These are phyloP conservation scores for Phtheirospermum japonicum DNA, from an alignment of 257 asterid genomes.

Conservation along the genomic window DNA sequence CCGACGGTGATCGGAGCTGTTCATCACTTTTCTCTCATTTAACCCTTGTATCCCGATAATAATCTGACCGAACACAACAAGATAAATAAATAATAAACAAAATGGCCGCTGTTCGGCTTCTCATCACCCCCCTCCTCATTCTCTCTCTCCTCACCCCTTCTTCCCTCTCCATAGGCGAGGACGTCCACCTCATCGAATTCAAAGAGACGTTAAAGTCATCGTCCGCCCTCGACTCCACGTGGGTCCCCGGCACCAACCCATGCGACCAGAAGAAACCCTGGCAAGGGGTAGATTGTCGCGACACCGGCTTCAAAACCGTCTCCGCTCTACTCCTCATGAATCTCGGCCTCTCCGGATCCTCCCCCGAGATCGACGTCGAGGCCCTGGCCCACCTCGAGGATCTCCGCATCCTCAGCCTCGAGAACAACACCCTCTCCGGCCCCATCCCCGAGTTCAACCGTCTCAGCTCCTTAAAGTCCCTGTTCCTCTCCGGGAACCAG, in stretches of 20 bases:
- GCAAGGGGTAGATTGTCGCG: conserved; percentile 60
- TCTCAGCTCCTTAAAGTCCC: conserved; percentile 51
- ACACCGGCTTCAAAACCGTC: conserved; percentile 30
- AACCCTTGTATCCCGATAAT: background rate
- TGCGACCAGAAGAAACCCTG: conserved; percentile 47
- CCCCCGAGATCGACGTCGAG: conserved; percentile 39
- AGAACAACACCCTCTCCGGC: conserved; percentile 60
- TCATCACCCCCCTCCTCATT: conserved; percentile 33
- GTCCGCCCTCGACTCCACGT: conserved; percentile 48
- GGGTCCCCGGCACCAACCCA: conserved; percentile 59
- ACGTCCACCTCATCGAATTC: conserved; percentile 50
- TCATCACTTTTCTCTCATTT: background rate
- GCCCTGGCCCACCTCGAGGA: conserved; percentile 36
- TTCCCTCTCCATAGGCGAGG: conserved; percentile 41
- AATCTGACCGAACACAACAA: too few relatives aligned
- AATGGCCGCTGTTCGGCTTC: conserved; percentile 50
- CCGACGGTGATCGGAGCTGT: background rate
- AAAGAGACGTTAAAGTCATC: conserved; percentile 49
- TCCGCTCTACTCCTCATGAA: conserved; percentile 44
- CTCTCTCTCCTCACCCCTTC: conserved; percentile 25
- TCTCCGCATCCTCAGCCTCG: conserved; percentile 51
- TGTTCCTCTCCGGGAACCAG: conserved; percentile 41
- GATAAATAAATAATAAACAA: too few relatives aligned
- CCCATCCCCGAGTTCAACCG: conserved; percentile 52
- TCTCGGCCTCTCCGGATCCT: conserved; percentile 41